phyloP scores from a whole-genome alignment of 805 yeast genomes.

The Blastobotrys chiropterorum region DNA sequence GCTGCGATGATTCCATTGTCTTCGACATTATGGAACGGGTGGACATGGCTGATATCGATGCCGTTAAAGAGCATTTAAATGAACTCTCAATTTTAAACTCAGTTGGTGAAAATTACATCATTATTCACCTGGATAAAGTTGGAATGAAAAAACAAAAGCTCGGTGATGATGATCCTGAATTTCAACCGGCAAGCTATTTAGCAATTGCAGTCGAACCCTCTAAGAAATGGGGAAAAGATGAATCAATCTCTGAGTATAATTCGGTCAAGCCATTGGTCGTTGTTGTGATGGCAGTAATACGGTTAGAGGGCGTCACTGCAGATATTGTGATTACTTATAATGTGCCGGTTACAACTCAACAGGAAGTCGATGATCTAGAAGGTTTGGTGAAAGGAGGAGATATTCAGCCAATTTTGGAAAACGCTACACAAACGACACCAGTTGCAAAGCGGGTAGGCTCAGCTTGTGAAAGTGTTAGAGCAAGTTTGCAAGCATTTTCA shows the following conservation, averaged over 20 bases:
- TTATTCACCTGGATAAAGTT: background rate
- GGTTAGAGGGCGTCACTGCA: slow-evolving; percentile 46
- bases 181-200: slow-evolving; percentile 21
- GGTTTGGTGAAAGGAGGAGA: too few relatives aligned
- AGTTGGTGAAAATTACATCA: too few relatives aligned
- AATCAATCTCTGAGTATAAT: slow-evolving; percentile 16
- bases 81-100: slow-evolving; percentile 24
- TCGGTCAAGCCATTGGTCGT: slow-evolving; percentile 34
- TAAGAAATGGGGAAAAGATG: slow-evolving; percentile 46
- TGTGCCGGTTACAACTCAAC: slow-evolving; percentile 35
- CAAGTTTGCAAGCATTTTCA: slow-evolving; percentile 1
- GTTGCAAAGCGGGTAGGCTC: slow-evolving; percentile 14
- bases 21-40: slow-evolving; percentile 38
- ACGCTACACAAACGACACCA: background rate
- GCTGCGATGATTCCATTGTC: slow-evolving; percentile 32
- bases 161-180: too few relatives aligned
- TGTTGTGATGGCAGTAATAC: slow-evolving; percentile 50
- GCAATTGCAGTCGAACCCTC: slow-evolving; percentile 39
- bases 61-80: slow-evolving; percentile 22
- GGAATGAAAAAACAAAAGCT: too few relatives aligned
- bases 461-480: slow-evolving; percentile 7
- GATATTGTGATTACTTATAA: slow-evolving; percentile 60
- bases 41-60: slow-evolving; percentile 21
- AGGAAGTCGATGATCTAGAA: background rate
- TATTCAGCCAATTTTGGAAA: too few relatives aligned